Percentiles rank a stretch among this genome's conserved stretches.
Conservation (phyloP, 164 flowering plant genomes). For the Annona squamosa region DNA sequence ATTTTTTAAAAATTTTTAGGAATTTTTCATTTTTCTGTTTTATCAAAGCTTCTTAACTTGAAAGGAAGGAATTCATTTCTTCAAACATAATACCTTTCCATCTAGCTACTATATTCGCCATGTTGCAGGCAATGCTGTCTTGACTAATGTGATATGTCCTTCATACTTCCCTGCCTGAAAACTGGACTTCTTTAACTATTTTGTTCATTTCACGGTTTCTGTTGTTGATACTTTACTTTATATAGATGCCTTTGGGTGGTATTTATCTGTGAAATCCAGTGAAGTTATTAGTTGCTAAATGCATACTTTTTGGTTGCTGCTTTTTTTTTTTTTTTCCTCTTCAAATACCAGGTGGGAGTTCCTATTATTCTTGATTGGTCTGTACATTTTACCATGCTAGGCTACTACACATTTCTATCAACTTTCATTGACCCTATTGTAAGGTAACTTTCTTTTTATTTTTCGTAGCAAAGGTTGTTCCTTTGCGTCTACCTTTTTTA, state of each 20-base stretch:
- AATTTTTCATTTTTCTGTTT: neutral
- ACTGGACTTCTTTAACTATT: neutral
- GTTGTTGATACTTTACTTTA: neutral
- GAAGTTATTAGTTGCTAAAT: too few relatives aligned
- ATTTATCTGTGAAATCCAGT: neutral
- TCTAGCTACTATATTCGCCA: neutral
- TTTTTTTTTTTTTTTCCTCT: neutral
- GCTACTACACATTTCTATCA: slow-evolving; percentile 77
- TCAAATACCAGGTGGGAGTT: slow-evolving; percentile 60
- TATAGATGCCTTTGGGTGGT: neutral
- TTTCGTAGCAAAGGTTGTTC: neutral
- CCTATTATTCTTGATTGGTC: slow-evolving; percentile 84
- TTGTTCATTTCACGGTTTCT: neutral
- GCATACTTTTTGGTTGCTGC: neutral
- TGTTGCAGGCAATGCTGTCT: neutral
- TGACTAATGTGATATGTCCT: neutral
- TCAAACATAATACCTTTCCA: neutral
- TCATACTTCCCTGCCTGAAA: neutral
- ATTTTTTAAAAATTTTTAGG: neutral
- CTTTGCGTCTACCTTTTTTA: neutral
- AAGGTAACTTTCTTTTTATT: slow-evolving; percentile 33
- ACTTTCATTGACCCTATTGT: slow-evolving; percentile 57
- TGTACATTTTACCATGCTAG: slow-evolving; percentile 79
- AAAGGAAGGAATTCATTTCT: neutral
- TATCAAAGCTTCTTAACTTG: neutral